Conservation (phyloP, 345 rosid genomes). For the Excoecaria agallocha region DNA sequence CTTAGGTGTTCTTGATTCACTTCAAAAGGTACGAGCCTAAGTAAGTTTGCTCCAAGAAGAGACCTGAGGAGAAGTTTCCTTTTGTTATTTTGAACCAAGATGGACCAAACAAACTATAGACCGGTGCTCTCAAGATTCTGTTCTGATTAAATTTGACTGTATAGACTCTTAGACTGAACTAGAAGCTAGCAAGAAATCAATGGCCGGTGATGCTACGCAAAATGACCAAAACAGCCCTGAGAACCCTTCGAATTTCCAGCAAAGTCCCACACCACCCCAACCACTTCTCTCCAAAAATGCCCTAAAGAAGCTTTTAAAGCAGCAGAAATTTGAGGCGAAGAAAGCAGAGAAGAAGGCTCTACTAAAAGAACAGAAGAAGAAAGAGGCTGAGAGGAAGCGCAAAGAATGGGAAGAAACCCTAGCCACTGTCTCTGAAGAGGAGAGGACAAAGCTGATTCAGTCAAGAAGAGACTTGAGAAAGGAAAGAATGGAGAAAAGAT, state of each 20-base stretch:
- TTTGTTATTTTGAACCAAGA: neutral
- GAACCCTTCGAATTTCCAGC: slow-evolving; percentile 15
- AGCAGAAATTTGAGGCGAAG: slow-evolving; percentile 66
- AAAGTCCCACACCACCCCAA: neutral
- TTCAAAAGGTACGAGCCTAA: neutral
- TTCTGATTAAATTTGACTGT: too few species aligned
- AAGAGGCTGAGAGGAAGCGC: slow-evolving; percentile 59
- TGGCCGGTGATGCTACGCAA: slow-evolving; percentile 18
- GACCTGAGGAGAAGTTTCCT: neutral
- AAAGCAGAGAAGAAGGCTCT: slow-evolving; percentile 89
- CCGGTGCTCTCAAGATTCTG: neutral
- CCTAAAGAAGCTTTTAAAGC: slow-evolving; percentile 79
- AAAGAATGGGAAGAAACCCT: slow-evolving; percentile 62
- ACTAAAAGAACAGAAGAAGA: slow-evolving; percentile 63
- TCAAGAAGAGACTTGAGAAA: slow-evolving; percentile 57
- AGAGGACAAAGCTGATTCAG: slow-evolving; percentile 61
- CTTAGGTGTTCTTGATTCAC: neutral
- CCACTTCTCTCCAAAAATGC: slow-evolving; percentile 62
- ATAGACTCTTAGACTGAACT: too few species aligned
- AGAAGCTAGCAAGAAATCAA: neutral
- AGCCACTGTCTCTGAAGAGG: slow-evolving; percentile 53
- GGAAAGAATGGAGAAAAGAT: slow-evolving; percentile 73
- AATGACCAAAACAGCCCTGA: slow-evolving; percentile 23
- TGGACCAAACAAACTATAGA: neutral
- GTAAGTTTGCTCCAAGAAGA: neutral